phyloP scores from a whole-genome alignment of 108 stramenopile species.

The Cyclotella atomus region DNA sequence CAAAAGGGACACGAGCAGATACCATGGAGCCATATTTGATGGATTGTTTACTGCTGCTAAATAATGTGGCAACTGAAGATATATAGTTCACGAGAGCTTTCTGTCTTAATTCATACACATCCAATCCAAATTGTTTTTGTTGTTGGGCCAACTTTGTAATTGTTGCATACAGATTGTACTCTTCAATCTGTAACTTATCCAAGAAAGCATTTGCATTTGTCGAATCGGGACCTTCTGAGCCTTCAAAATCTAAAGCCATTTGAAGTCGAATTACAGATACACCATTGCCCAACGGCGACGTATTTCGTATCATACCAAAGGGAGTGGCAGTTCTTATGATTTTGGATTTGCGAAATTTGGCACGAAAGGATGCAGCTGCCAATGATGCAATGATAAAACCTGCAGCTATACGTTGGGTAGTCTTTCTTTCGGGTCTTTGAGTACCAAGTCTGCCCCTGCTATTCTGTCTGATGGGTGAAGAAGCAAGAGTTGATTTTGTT shows the following conservation, averaged over 20 bases:
- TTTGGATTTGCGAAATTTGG: conserved; percentile 17
- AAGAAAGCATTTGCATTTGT: conserved; percentile 12
- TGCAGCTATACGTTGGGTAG: conserved; percentile 9
- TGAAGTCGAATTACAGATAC: conserved; percentile 44
- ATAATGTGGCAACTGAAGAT: conserved; percentile 32
- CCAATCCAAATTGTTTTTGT: neutral
- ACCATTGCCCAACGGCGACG: conserved; percentile 42
- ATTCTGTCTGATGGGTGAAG: neutral
- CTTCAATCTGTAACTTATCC: conserved; percentile 27
- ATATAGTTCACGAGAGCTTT: conserved; percentile 26
- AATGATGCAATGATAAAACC: conserved; percentile 20
- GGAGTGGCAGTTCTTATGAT: conserved; percentile 32
- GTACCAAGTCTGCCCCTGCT: neutral
- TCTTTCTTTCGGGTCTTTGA: conserved; percentile 3
- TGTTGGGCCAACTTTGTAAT: conserved; percentile 15
- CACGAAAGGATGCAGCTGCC: conserved; percentile 31
- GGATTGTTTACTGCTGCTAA: conserved; percentile 8
- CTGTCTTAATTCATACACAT: conserved; percentile 17
- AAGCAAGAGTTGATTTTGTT: conserved; percentile 10
- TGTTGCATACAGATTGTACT: conserved; percentile 29
- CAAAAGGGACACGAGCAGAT: conserved; percentile 42
- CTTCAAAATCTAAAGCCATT: conserved; percentile 30
- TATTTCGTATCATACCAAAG: conserved; percentile 41
- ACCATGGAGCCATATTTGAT: conserved; percentile 44
- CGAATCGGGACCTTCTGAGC: no score